Evolutionary conservation across 495 filamentous ascomycete genomes (phyloP).

Genomic region (Aspergillus indologenus): DNA sequence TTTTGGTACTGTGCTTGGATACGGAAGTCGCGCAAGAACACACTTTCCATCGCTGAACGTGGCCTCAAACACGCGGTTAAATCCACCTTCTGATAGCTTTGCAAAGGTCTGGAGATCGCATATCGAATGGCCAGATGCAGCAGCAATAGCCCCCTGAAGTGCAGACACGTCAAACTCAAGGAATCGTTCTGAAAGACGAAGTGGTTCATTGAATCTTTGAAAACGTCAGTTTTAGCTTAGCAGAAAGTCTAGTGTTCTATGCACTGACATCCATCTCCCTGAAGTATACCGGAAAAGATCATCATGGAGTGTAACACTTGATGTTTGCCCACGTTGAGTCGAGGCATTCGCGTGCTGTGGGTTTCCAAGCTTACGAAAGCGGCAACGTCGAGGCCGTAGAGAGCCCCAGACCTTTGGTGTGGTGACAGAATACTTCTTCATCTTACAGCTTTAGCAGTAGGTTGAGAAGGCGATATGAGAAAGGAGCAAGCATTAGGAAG

Average conservation of each 20-base stretch:
- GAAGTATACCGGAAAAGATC: conserved; percentile 20
- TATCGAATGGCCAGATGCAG: conserved; percentile 1
- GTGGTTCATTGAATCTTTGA: conserved; percentile 22
- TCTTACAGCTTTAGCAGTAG: too few species aligned
- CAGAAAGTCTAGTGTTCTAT: neutral
- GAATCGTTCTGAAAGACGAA: conserved; percentile 20
- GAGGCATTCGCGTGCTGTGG: too few species aligned
- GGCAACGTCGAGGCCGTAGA: too few species aligned
- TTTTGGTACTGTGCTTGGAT: conserved; percentile 23
- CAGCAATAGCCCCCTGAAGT: conserved; percentile 16
- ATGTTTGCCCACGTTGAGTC: too few species aligned
- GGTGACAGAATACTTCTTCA: too few species aligned
- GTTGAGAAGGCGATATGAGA: too few species aligned
- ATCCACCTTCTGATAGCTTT: conserved; percentile 32
- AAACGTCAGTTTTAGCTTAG: neutral
- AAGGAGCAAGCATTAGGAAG: too few species aligned
- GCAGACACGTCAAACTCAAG: conserved; percentile 24
- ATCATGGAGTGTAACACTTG: neutral
- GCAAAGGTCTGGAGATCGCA: conserved; percentile 17
- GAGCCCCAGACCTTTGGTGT: too few species aligned
- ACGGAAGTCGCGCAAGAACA: conserved; percentile 29
- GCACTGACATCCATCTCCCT: conserved; percentile 21
- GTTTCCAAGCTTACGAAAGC: too few species aligned
- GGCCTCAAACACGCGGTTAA: conserved; percentile 25
- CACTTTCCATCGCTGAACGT: conserved; percentile 20